Conservation (phyloP, 2,329 filamentous ascomycete genomes). For the Thelonectria blattea region DNA sequence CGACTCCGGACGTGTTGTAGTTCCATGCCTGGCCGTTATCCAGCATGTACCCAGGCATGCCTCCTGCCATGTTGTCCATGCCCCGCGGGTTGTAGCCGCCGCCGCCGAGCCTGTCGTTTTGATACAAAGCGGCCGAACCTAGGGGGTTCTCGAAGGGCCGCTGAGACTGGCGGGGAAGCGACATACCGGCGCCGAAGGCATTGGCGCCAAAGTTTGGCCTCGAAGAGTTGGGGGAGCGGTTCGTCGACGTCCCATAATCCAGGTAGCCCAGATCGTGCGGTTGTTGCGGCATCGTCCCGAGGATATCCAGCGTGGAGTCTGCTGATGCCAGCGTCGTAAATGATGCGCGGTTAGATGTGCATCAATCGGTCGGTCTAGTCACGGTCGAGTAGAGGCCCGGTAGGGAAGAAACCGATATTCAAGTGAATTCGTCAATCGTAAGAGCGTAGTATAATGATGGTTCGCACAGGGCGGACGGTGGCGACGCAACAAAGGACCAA, state of each 20-base stretch:
- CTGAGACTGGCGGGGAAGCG: constrained; percentile 61
- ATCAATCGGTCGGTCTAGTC: constrained; percentile 33
- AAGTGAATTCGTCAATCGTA: constrained; percentile 20
- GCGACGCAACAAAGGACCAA: constrained; percentile 26
- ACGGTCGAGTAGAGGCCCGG: constrained; percentile 1
- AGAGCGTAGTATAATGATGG: constrained; percentile 16
- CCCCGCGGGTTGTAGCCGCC: constrained; percentile 65
- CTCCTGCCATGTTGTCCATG: constrained; percentile 54
- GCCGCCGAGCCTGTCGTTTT: constrained; percentile 67
- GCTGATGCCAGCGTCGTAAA: constrained; percentile 30
- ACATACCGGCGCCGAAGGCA: constrained; percentile 59
- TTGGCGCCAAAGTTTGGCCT: constrained; percentile 59
- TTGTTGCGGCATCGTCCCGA: constrained; percentile 53
- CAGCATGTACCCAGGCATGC: constrained; percentile 57
- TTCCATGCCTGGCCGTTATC: constrained; percentile 84
- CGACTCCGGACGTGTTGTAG: constrained; percentile 71
- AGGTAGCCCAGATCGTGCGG: constrained; percentile 71
- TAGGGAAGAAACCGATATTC: background rate
- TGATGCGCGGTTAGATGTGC: constrained; percentile 24
- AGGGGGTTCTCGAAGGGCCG: constrained; percentile 79
- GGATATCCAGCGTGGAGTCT: constrained; percentile 31
- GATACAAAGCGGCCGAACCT: constrained; percentile 69
- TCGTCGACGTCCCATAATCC: constrained; percentile 65
- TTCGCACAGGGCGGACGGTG: constrained; percentile 24
- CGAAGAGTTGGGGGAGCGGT: constrained; percentile 73